Evolutionary conservation across 371 early-diverging fungal species (phyloP).

Genomic region (Chytridium lagenaria): DNA sequence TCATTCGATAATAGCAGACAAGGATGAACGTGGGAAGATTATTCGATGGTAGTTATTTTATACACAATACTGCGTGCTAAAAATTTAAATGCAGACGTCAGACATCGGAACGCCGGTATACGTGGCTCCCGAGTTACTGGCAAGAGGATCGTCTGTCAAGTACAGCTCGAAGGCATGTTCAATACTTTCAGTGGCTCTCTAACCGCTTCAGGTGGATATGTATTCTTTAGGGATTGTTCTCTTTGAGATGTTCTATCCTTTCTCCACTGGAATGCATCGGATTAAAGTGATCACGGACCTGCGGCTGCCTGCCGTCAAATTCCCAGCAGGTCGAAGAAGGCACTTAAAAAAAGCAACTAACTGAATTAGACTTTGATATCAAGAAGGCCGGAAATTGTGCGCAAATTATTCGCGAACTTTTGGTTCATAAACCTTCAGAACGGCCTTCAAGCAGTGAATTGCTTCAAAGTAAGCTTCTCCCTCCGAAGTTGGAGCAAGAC

Average conservation of each 20-base stretch:
- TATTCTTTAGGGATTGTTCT: slow-evolving; percentile 73
- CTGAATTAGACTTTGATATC: slow-evolving; percentile 45
- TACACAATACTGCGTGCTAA: too few species aligned
- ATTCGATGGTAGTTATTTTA: slow-evolving; percentile 26
- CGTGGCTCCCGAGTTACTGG: slow-evolving; percentile 82
- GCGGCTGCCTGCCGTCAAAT: slow-evolving; percentile 65
- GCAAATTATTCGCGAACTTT: slow-evolving; percentile 72
- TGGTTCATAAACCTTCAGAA: slow-evolving; percentile 80
- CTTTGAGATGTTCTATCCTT: slow-evolving; percentile 77
- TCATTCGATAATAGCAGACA: slow-evolving; percentile 17
- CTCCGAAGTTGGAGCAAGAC: slow-evolving; percentile 90
- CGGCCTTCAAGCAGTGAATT: slow-evolving; percentile 87
- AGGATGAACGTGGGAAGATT: slow-evolving; percentile 25
- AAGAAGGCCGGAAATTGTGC: slow-evolving; percentile 58
- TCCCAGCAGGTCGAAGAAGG: slow-evolving; percentile 68
- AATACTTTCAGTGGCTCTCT: too few species aligned
- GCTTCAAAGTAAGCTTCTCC: slow-evolving; percentile 74
- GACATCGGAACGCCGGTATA: slow-evolving; percentile 94
- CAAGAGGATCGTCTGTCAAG: slow-evolving; percentile 42
- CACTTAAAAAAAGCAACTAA: neutral
- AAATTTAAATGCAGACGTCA: slow-evolving; percentile 74
- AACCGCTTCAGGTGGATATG: slow-evolving; percentile 67
- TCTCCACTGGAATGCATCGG: slow-evolving; percentile 80
- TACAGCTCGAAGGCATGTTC: slow-evolving; percentile 77
- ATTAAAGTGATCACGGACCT: slow-evolving; percentile 70